Evolutionary conservation across 2,329 filamentous ascomycete species (phyloP).

Genomic region (Mycosphaerella arachidis): DNA sequence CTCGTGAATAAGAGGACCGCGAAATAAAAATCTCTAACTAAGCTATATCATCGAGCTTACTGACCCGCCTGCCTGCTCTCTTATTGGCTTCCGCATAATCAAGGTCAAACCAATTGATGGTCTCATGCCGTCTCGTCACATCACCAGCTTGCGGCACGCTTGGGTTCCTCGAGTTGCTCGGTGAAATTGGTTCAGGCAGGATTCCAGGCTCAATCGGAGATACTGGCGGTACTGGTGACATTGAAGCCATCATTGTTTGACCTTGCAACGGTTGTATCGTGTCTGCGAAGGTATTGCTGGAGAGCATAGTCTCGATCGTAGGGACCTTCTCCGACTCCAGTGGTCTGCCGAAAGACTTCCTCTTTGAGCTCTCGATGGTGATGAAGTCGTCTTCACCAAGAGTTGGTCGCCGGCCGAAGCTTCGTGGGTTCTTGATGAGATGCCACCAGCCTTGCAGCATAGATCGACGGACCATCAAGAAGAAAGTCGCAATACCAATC

Average conservation of each 20-base stretch:
- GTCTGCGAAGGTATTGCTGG: neutral
- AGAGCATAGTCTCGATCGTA: neutral
- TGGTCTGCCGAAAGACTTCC: constrained; percentile 14
- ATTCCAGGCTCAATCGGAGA: neutral
- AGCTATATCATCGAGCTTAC: constrained; percentile 1
- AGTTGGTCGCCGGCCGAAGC: constrained; percentile 3
- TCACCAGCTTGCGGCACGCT: constrained; percentile 14
- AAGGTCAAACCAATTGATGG: constrained; percentile 16
- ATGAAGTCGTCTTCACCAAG: constrained; percentile 14
- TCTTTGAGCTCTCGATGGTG: constrained; percentile 10
- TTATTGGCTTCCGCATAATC: constrained; percentile 6
- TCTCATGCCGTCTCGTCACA: constrained; percentile 16
- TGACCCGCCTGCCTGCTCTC: neutral
- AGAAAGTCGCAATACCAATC: constrained; percentile 72
- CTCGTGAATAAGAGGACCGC: neutral
- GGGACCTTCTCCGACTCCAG: constrained; percentile 12
- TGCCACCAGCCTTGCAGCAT: constrained; percentile 76
- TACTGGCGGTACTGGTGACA: neutral
- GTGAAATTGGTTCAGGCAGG: constrained; percentile 3
- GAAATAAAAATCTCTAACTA: neutral
- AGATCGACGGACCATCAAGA: constrained; percentile 69
- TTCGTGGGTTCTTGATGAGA: constrained; percentile 35
- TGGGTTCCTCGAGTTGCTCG: constrained; percentile 1
- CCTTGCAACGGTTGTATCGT: neutral
- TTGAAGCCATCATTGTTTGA: neutral